Evolutionary conservation across 2,329 filamentous ascomycete species (phyloP), one percentile per base, ranked within the genome.

Genomic region (Epicoccum nigrum): DNA sequence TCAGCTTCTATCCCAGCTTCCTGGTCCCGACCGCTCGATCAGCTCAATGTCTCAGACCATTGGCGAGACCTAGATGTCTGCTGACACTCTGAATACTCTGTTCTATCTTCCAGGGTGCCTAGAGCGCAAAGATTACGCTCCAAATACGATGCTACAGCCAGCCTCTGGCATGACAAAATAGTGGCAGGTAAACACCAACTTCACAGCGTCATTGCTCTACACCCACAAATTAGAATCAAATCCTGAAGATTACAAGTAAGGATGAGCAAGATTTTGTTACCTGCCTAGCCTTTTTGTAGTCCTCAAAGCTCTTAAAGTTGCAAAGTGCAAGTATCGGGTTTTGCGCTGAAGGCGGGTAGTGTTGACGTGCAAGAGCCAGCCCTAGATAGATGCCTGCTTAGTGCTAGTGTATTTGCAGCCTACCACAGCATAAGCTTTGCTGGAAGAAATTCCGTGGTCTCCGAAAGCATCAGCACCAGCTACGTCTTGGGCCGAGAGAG

Each of bases 311-410:
- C n/a, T n/a, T n/a, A n/a, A n/a, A n/a, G n/a, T n/a, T n/a, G n/a
- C n/a, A n/a, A n/a, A n/a, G n/a, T n/a, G n/a, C n/a, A n/a, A n/a
- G n/a, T n/a, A n/a, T n/a, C n/a, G n/a, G n/a, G n/a, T n/a, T n/a
- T n/a, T n/a, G n/a, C n/a, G n/a, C n/a, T n/a, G n/a, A n/a, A n/a
- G n/a, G n/a, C n/a, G n/a, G n/a, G n/a, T n/a, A n/a, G n/a, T n/a
- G n/a, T n/a, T n/a, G n/a, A n/a, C n/a, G n/a, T 21, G 16, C 13
- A 28, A 47, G 38, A 52, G 44, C 39, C 49, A 52, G 49, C 49
- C 49, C 47, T 38, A 13, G 8, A 2, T 16, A 6, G 17, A 12
- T 7, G 12, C 7, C 7, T 23, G 27, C 15, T 19, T 17, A 32
- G 4, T 9, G 16, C 13, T 11, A 23, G 6, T 19, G 9, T 23